Conservation (phyloP, 2,329 filamentous ascomycete genomes). For the Cladosporium sp. region DNA sequence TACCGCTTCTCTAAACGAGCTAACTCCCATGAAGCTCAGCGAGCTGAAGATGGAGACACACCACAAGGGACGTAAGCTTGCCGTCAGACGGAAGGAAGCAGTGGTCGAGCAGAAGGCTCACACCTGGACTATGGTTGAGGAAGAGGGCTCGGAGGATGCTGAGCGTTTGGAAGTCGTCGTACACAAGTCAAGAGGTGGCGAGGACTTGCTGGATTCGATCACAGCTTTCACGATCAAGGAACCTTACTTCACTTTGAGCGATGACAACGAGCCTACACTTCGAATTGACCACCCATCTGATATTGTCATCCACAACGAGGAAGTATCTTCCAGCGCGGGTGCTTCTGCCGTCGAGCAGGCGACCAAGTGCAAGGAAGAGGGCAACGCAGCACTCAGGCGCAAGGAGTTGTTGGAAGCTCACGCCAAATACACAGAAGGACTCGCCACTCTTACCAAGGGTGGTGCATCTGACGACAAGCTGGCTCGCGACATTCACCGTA, state of each 20-base stretch:
- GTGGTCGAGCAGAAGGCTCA: constrained; percentile 25
- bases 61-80: constrained; percentile 27
- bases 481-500: constrained; percentile 28
- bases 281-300: constrained; percentile 37
- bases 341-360: constrained; percentile 22
- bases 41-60: constrained; percentile 28
- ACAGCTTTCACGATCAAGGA: constrained; percentile 34
- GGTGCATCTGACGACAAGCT: constrained; percentile 14
- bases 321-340: not conserved
- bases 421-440: constrained; percentile 28
- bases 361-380: constrained; percentile 32
- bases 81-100: constrained; percentile 28
- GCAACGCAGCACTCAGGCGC: constrained; percentile 34
- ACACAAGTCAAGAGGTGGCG: constrained; percentile 36
- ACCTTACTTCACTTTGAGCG: constrained; percentile 35
- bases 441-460: constrained; percentile 16
- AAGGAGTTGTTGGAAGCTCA: constrained; percentile 28
- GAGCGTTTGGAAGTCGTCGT: constrained; percentile 34
- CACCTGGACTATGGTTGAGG: constrained; percentile 38
- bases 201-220: constrained; percentile 39
- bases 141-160: constrained; percentile 29
- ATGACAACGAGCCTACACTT: constrained; percentile 33
- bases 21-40: constrained; percentile 19
- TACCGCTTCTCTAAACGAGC: constrained; percentile 18
- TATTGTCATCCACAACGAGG: constrained; percentile 21